A percentile compares a stretch with the other conserved stretches of the same genome.
Evolutionary conservation across 2,329 filamentous ascomycete species (phyloP).

Genomic region (Dothideomycetes sp.): DNA sequence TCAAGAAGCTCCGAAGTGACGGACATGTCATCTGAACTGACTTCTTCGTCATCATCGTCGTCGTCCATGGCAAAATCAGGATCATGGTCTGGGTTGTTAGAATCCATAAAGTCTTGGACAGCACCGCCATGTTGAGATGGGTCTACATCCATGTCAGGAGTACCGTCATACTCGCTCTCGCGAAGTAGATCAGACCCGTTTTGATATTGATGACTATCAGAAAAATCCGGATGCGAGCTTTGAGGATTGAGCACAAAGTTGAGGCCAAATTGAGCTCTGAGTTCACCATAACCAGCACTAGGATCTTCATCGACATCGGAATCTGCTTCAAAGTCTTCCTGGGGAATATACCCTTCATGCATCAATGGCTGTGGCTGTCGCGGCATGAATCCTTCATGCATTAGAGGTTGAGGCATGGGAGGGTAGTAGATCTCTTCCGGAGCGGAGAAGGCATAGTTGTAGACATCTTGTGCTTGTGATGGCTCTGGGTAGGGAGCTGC

Average conservation of each 20-base stretch:
- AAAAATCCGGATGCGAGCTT: conserved; percentile 15
- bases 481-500: conserved; percentile 3
- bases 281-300: conserved; percentile 19
- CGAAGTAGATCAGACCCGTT: conserved; percentile 20
- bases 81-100: conserved; percentile 25
- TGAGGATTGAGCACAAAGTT: conserved; percentile 14
- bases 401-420: conserved; percentile 16
- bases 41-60: conserved; percentile 17
- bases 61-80: conserved; percentile 29
- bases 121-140: conserved; percentile 14
- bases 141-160: conserved; percentile 20
- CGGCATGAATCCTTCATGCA: conserved; percentile 33
- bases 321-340: conserved; percentile 25
- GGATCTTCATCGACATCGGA: conserved; percentile 25
- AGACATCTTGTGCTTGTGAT: conserved; percentile 3
- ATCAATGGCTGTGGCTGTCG: conserved; percentile 24
- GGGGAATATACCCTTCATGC: conserved; percentile 33
- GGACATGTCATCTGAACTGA: conserved; percentile 14
- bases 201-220: too few species aligned
- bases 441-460: conserved; percentile 5
- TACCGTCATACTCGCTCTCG: conserved; percentile 22
- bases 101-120: conserved; percentile 18
- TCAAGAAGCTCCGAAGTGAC: conserved; percentile 13
- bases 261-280: conserved; percentile 18
- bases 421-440: conserved; percentile 11